phyloP scores from a whole-genome alignment of 139 green algal genomes.

The Microglena sp. region DNA sequence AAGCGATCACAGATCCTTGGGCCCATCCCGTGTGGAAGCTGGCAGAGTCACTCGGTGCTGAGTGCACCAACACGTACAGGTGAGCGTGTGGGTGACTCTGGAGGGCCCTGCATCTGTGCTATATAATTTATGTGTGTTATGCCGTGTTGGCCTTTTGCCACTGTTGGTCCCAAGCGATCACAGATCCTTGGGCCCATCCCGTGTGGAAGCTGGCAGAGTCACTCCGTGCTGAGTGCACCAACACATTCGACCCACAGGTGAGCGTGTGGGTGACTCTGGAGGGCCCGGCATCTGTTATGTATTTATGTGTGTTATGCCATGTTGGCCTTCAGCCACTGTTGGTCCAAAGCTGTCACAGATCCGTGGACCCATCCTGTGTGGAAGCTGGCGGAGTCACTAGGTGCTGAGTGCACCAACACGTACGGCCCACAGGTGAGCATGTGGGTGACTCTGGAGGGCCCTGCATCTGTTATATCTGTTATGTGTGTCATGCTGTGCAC shows the following conservation, averaged over 20 bases:
- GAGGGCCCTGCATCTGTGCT: slow-evolving; percentile 2
- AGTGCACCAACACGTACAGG: not conserved
- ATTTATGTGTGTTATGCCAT: not conserved
- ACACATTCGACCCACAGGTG: slow-evolving; percentile 6
- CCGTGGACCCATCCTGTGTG: not conserved
- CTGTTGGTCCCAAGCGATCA: no score
- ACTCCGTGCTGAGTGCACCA: not conserved
- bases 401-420: slow-evolving; percentile 4
- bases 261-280: no score
- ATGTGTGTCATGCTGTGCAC: not conserved
- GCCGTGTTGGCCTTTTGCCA: not conserved
- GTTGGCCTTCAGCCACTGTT: not conserved
- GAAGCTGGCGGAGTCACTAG: not conserved
- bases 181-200: not conserved
- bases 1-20: no score
- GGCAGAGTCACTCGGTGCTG: not conserved
- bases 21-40: not conserved
- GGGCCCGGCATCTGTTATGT: slow-evolving; percentile 1
- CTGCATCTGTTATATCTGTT: slow-evolving; percentile 1
- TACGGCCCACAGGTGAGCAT: no score
- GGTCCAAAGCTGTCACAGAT: no score
- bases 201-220: not conserved
- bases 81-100: no score
- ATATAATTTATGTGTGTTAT: not conserved
- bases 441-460: no score